Evolutionary conservation across 495 filamentous ascomycete species (phyloP).

Genomic region (Polyplosphaeria fusca): DNA sequence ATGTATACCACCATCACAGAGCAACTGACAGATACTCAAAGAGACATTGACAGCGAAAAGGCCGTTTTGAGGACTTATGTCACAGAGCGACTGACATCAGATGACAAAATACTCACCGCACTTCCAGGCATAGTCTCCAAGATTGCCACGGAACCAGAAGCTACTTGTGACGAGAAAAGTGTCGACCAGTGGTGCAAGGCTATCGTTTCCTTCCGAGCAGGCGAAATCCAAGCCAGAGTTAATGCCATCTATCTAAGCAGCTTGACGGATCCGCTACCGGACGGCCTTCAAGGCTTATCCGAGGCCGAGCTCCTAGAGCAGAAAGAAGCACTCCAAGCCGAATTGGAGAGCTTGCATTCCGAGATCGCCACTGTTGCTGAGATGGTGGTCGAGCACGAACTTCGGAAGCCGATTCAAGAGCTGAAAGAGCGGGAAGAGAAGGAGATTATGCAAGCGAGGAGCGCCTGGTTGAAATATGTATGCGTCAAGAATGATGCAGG

Average conservation of each 20-base stretch:
- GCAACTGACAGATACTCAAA: constrained; percentile 23
- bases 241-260: constrained; percentile 26
- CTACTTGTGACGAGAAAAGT: constrained; percentile 19
- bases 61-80: constrained; percentile 19
- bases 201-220: constrained; percentile 32
- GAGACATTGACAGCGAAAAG: constrained; percentile 25
- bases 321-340: constrained; percentile 34
- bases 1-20: constrained; percentile 29
- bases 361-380: constrained; percentile 38
- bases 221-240: constrained; percentile 35
- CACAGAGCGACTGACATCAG: constrained; percentile 35
- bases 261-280: constrained; percentile 2
- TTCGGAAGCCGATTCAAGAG: constrained; percentile 24
- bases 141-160: constrained; percentile 11
- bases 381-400: constrained; percentile 39
- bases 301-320: constrained; percentile 14
- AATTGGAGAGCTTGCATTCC: constrained; percentile 32
- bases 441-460: constrained; percentile 15
- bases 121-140: constrained; percentile 39
- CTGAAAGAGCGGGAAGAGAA: constrained; percentile 22
- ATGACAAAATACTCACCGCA: constrained; percentile 38
- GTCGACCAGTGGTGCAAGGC: constrained; percentile 39
- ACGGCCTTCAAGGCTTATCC: not conserved
- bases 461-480: constrained; percentile 30
- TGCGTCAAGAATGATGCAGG: not conserved